Base-by-base conservation (phyloP, 2,329 filamentous ascomycete genomes). In the Pestalotiopsis sp. region DNA sequence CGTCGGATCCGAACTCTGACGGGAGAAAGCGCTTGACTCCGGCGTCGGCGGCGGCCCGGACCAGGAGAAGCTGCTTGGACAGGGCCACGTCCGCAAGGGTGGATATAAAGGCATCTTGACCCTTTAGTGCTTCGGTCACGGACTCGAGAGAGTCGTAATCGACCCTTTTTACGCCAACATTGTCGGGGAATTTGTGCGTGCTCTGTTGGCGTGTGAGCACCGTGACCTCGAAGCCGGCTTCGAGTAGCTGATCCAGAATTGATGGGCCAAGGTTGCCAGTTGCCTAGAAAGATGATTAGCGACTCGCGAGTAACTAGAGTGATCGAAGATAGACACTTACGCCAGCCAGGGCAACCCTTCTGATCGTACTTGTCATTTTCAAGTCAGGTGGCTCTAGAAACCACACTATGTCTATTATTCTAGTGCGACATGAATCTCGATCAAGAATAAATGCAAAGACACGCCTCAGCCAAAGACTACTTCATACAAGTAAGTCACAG, bases 1-100 rank as follows among this genome's bases (percentile, higher is more conserved):
- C 20, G 61, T 64, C 31, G 61, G 38, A 45, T 3, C 61, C 69
- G 57, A 86, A 91, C 67, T 91, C 88, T 2, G 86, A 86, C 1
- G 89, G 88, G 36, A 91, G 79, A 79, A 90, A 89, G 20, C 88
- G 83, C 72, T 87, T 83, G 9, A 91, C 87, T 7, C 87, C 86
- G 0, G 88, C 88, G 5, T 83, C 83, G 58, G 87, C 82, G 14
- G 88, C 84, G 1, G 88, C 89, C 63, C 91, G 85, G 62, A 90
- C 82, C 67, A 91, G 74, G 23, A 80, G 77, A 14, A 78, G 77
- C 74, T 91, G 89, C 3, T 76, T 23, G 1, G 73, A 74, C 9
- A 77, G 17, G 1, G 73, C 75, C 9, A 71, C 66, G 2, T 27
- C 59, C 27, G 73, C 76, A 27, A 91, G 80, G 0, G 84, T 79